Base-by-base conservation (phyloP, 495 filamentous ascomycete species). In the Eremomyces bilateralis region DNA sequence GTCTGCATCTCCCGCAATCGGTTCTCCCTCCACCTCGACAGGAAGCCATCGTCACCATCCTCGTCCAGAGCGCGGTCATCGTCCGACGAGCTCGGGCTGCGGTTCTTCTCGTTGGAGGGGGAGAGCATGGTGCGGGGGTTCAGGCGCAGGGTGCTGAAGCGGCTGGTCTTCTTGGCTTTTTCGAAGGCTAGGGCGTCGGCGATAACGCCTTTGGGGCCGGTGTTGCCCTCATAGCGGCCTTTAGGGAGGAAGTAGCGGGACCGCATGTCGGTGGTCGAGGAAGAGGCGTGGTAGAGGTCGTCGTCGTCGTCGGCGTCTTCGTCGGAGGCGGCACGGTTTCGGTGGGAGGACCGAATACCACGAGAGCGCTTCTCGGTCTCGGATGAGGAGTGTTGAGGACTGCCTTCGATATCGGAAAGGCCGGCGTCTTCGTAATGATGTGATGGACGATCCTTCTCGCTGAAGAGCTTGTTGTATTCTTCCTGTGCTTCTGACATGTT, bases 151-250 rank as follows among this genome's bases (percentile, higher is more conserved):
- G 21, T 28, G 17, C 18, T 47, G 8, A 8, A 8, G 30, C 17
- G 30, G 12, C 17, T 20, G 16, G 11, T 35, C 16, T 19, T 10
- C 34, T 71, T 71, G 8, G 84, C 81, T 35, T 73, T 69, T 54
- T 94, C 83, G 49, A 84, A 95, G 35, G 79, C 73, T 41, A 79
- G 69, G 17, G 88, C 88, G 49, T 97, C 88, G 43, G 90, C 83
- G 41, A 97, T 94, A 53, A 97, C 88, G 43, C 88, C 88, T 59
- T 95, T 95, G 36, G 93, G 90, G 18, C 88, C 88, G n/a, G 90
- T 90, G 46, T 88, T 79, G 41, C 69, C 68, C 45, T 88, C 71
- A 33, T 49, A 54, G 20, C 43, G 41, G 29, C 43, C 48, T 8
- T 29, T 27, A 8, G 54, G 54, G n/a, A 58, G 46, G 57, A 75